Conservation (phyloP, 345 rosid species). For the Ceriops tagal region DNA sequence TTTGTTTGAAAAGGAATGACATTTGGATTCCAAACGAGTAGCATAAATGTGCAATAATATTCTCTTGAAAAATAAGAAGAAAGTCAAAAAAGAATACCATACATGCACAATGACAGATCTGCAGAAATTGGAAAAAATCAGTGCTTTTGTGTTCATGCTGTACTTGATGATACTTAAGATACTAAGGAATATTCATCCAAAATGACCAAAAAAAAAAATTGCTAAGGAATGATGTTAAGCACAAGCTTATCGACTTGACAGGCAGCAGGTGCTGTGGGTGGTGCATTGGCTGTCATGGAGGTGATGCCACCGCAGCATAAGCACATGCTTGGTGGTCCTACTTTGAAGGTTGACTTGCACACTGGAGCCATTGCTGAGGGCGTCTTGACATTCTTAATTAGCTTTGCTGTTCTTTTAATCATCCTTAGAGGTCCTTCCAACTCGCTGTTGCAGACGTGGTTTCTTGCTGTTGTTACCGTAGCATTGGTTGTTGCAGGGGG, state of each 20-base stretch:
- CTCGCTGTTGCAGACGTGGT: constrained; percentile 45
- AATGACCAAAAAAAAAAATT: not conserved
- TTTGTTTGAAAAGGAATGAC: not conserved
- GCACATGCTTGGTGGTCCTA: constrained; percentile 69
- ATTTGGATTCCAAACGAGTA: too few species aligned
- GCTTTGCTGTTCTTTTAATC: constrained; percentile 60
- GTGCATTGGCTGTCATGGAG: constrained; percentile 74
- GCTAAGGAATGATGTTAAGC: not conserved
- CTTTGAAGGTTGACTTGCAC: constrained; percentile 65
- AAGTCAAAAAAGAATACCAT: too few species aligned
- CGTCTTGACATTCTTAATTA: constrained; percentile 68
- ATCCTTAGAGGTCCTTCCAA: constrained; percentile 70
- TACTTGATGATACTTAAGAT: not conserved
- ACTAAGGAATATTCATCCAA: not conserved
- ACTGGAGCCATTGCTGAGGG: constrained; percentile 91
- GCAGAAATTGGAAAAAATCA: too few species aligned
- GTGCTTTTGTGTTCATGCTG: too few species aligned
- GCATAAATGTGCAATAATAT: too few species aligned
- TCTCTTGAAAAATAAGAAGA: too few species aligned
- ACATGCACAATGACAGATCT: too few species aligned
- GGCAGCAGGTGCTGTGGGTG: constrained; percentile 96
- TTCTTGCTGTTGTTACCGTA: constrained; percentile 66
- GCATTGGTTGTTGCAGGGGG: constrained; percentile 55
- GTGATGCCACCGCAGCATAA: constrained; percentile 66
- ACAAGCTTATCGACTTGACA: constrained; percentile 25